Percentiles rank a stretch among this genome's conserved stretches.
Conservation (phyloP, 2,329 filamentous ascomycete species). For the Penicillium sp. region DNA sequence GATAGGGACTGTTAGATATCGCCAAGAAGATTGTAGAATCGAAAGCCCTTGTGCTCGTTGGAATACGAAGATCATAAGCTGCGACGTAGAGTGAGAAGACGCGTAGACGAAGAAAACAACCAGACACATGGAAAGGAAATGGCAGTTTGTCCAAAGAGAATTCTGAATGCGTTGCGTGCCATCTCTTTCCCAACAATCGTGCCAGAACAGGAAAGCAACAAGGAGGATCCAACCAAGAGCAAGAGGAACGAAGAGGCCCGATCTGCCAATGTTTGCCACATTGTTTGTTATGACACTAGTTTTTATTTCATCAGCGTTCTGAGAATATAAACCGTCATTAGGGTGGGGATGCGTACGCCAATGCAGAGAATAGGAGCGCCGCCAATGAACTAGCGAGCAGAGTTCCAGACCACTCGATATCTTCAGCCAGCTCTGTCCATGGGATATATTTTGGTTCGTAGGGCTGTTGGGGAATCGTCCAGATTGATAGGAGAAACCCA, state of each 20-base stretch:
- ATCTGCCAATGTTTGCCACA: conserved; percentile 1
- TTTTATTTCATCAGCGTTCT: neutral
- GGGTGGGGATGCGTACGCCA: conserved; percentile 15
- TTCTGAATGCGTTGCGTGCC: neutral
- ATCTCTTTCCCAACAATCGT: conserved; percentile 9
- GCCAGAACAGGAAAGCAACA: conserved; percentile 8
- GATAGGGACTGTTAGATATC: conserved; percentile 1
- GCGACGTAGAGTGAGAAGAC: conserved; percentile 2
- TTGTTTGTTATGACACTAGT: conserved; percentile 8
- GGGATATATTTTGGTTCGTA: neutral
- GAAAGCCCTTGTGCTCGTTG: conserved; percentile 6
- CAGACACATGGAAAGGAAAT: conserved; percentile 3
- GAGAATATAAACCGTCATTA: neutral
- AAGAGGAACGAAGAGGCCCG: conserved; percentile 6
- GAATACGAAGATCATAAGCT: conserved; percentile 7
- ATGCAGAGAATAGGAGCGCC: conserved; percentile 13
- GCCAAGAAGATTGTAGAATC: conserved; percentile 2
- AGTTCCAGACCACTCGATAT: conserved; percentile 20
- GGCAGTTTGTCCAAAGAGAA: conserved; percentile 7
- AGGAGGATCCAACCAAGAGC: conserved; percentile 7
- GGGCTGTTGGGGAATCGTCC: conserved; percentile 5
- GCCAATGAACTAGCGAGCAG: conserved; percentile 8
- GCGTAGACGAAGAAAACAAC: conserved; percentile 5
- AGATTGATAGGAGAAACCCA: conserved; percentile 7
- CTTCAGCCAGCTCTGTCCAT: neutral